A percentile compares a stretch with the other conserved stretches of the same genome.
Conservation (phyloP, 352 stramenopile species). For the Pythium coloratum region DNA sequence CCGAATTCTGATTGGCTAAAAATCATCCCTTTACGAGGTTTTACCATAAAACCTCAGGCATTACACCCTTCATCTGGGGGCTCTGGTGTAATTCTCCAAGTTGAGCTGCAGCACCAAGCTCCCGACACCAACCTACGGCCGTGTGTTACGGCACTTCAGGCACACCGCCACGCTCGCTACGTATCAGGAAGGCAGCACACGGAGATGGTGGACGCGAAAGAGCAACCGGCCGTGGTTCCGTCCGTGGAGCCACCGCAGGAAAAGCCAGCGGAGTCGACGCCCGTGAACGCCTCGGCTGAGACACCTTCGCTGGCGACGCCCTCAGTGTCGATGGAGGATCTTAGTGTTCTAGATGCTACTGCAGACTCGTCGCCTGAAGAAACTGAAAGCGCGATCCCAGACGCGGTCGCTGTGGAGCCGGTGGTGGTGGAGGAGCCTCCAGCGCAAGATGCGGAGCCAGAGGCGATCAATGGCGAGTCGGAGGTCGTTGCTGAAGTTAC, state of each 20-base stretch:
- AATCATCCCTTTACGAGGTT: constrained; percentile 13
- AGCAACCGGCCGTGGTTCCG: constrained; percentile 17
- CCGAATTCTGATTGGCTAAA: constrained; percentile 16
- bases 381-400: neutral
- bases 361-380: neutral
- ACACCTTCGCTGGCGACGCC: constrained; percentile 14
- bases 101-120: constrained; percentile 2
- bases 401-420: neutral
- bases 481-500: neutral
- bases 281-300: neutral
- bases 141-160: neutral
- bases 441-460: neutral
- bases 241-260: constrained; percentile 4
- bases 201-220: constrained; percentile 18
- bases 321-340: constrained; percentile 14
- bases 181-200: neutral
- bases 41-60: constrained; percentile 20
- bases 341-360: neutral
- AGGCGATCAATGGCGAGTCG: neutral
- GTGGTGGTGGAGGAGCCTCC: neutral
- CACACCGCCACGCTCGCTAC: neutral
- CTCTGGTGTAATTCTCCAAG: constrained; percentile 10
- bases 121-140: neutral
- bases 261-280: constrained; percentile 3
- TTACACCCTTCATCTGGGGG: constrained; percentile 4